These are phyloP conservation scores for Pichia sp. DNA, from an alignment of 1,139 yeast genomes.

Conservation along the genomic window DNA sequence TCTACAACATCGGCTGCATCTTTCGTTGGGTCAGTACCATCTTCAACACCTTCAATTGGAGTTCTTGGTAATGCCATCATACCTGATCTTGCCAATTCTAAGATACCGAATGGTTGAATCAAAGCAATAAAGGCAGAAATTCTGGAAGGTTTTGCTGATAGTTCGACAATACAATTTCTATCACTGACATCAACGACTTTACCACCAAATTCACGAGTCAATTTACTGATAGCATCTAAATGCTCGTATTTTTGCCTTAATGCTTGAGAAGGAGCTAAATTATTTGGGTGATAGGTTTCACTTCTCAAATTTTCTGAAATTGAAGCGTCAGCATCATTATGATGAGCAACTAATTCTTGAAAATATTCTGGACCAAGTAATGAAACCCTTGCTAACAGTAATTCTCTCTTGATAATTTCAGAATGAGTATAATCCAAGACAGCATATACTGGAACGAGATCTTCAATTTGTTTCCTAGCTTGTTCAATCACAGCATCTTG, in stretches of 20 bases:
- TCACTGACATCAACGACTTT: conserved; percentile 86
- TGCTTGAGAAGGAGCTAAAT: conserved; percentile 85
- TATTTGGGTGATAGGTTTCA: conserved; percentile 74
- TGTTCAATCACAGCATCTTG: conserved; percentile 96
- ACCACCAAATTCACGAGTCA: conserved; percentile 87
- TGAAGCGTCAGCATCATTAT: conserved; percentile 47
- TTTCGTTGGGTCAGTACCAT: conserved; percentile 37
- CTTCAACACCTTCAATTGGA: conserved; percentile 51
- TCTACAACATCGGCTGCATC: conserved; percentile 66
- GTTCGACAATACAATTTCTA: conserved; percentile 88
- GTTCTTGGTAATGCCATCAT: conserved; percentile 98
- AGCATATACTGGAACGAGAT: conserved; percentile 95
- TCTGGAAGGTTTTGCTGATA: conserved; percentile 89
- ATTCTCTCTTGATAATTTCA: conserved; percentile 84
- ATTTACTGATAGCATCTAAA: conserved; percentile 71
- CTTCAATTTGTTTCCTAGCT: conserved; percentile 98
- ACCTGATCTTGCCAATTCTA: conserved; percentile 95
- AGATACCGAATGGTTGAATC: conserved; percentile 89
- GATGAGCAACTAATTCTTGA: conserved; percentile 88
- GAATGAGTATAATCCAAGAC: conserved; percentile 90
- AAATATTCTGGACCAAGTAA: conserved; percentile 95
- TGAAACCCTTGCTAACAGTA: conserved; percentile 84
- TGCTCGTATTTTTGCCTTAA: conserved; percentile 90
- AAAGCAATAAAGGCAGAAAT: conserved; percentile 79
- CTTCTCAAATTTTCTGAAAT: conserved; percentile 39